A percentile compares a stretch with the other conserved stretches of the same genome.
phyloP scores from a whole-genome alignment of 768 basidiomycete genomes.

The Porphyrellus cyaneotinctus region DNA sequence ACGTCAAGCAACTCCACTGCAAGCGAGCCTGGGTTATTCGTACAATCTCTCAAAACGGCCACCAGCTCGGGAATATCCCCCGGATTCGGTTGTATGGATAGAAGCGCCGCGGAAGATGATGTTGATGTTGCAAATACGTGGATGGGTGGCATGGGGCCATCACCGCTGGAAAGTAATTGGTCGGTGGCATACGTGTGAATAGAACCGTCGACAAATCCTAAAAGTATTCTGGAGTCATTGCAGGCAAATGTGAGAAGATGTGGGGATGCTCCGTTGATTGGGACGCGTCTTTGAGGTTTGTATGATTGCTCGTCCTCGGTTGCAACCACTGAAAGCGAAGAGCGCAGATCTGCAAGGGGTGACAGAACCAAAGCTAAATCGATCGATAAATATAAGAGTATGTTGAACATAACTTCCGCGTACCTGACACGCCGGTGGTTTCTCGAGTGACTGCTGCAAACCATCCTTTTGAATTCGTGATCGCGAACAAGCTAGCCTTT shows the following conservation, averaged over 20 bases:
- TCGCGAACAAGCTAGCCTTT: constrained; percentile 52
- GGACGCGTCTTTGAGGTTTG: constrained; percentile 48
- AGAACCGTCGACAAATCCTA: constrained; percentile 56
- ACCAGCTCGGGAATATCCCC: constrained; percentile 53
- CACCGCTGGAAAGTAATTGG: constrained; percentile 44
- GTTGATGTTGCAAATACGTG: constrained; percentile 44
- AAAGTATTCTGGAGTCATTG: constrained; percentile 56
- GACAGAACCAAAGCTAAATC: constrained; percentile 57
- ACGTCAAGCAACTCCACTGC: constrained; percentile 59
- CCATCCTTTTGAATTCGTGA: constrained; percentile 60
- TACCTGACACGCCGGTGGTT: constrained; percentile 36
- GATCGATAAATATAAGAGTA: neutral
- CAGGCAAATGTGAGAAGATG: constrained; percentile 53
- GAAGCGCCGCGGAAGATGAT: constrained; percentile 40
- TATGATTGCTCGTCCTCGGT: constrained; percentile 40
- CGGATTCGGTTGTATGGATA: constrained; percentile 64
- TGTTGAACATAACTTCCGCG: constrained; percentile 10
- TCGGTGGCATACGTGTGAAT: constrained; percentile 58
- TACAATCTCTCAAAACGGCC: constrained; percentile 50
- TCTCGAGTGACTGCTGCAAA: constrained; percentile 58
- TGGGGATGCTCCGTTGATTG: constrained; percentile 44
- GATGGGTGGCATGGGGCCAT: constrained; percentile 42
- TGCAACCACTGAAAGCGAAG: constrained; percentile 44
- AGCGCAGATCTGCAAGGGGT: constrained; percentile 56
- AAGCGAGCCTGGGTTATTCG: constrained; percentile 33